A percentile compares a stretch with the other conserved stretches of the same genome.
These are phyloP conservation scores for Pythium chondricola DNA, from an alignment of 352 stramenopile genomes.

Conservation along the genomic window DNA sequence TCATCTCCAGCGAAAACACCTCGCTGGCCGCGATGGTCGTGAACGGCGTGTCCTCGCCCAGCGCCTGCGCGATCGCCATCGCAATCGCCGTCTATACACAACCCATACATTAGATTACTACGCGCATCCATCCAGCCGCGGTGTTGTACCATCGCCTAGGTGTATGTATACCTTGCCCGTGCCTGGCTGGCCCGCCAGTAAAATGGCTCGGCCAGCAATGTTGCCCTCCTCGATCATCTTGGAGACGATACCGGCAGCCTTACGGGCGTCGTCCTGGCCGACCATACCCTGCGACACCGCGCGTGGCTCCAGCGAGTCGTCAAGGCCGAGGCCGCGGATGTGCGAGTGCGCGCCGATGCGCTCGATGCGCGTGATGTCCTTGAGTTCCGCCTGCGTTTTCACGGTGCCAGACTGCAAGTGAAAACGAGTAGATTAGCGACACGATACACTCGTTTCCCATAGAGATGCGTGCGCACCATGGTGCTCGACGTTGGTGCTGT, in stretches of 20 bases:
- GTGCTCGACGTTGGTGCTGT: background rate
- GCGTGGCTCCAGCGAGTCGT: slow-evolving; percentile 95
- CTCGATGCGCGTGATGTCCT: slow-evolving; percentile 97
- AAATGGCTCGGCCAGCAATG: slow-evolving; percentile 95
- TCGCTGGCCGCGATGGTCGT: slow-evolving; percentile 97
- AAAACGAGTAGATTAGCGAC: slow-evolving; percentile 1
- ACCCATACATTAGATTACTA: background rate
- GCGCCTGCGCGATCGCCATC: slow-evolving; percentile 96
- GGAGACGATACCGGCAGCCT: slow-evolving; percentile 93
- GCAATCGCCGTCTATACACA: slow-evolving; percentile 91
- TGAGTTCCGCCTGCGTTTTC: slow-evolving; percentile 88
- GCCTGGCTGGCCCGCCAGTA: slow-evolving; percentile 95
- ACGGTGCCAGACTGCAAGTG: slow-evolving; percentile 40
- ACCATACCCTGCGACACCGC: slow-evolving; percentile 96
- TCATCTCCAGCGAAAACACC: slow-evolving; percentile 99
- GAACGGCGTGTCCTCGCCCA: slow-evolving; percentile 98
- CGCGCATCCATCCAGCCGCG: background rate
- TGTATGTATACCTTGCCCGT: slow-evolving; percentile 81
- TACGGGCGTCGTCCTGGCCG: slow-evolving; percentile 91
- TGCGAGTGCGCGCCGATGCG: slow-evolving; percentile 98
- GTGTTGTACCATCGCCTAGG: too few relatives aligned
- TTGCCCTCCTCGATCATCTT: slow-evolving; percentile 99
- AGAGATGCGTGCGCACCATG: slow-evolving; percentile 5
- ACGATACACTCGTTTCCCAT: background rate
- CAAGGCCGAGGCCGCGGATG: slow-evolving; percentile 97